Evolutionary conservation across 768 basidiomycete species (phyloP).

Genomic region (Harrya chromipes): DNA sequence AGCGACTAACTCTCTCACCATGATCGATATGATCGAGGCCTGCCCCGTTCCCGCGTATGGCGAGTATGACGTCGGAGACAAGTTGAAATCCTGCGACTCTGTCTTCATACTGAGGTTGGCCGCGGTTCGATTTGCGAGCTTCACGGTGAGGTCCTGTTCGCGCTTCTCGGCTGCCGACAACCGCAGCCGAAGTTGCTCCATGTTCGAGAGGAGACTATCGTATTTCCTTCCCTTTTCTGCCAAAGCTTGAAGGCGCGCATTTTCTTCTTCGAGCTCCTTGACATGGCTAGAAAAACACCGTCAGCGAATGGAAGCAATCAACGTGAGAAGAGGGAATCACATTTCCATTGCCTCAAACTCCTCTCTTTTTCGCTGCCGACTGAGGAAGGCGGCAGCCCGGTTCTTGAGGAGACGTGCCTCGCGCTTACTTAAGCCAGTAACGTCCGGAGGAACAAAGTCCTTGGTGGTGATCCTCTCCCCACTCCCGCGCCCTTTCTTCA

Average conservation of each 20-base stretch:
- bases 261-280: constrained; percentile 81
- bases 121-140: constrained; percentile 47
- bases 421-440: constrained; percentile 83
- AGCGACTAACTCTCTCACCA: constrained; percentile 43
- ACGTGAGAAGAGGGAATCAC: constrained; percentile 47
- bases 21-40: constrained; percentile 64
- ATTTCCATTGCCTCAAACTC: constrained; percentile 90
- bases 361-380: constrained; percentile 86
- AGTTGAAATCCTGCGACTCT: constrained; percentile 53
- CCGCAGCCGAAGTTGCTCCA: constrained; percentile 65
- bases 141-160: constrained; percentile 61
- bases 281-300: constrained; percentile 51
- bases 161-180: constrained; percentile 63
- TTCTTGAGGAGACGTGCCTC: constrained; percentile 92
- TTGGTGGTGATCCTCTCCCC: constrained; percentile 58
- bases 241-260: constrained; percentile 63
- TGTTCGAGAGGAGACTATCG: constrained; percentile 49
- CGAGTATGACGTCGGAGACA: constrained; percentile 43
- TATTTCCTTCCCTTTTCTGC: constrained; percentile 43
- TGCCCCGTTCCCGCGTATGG: constrained; percentile 36
- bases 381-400: constrained; percentile 88
- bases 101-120: constrained; percentile 46
- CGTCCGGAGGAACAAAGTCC: constrained; percentile 87
- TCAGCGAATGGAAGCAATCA: constrained; percentile 14
- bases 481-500: constrained; percentile 47